A percentile compares a stretch with the other conserved stretches of the same genome.
Evolutionary conservation across 225 moss, liverwort and hornwort species (phyloP).

Genomic region (Lunularia cruciata): DNA sequence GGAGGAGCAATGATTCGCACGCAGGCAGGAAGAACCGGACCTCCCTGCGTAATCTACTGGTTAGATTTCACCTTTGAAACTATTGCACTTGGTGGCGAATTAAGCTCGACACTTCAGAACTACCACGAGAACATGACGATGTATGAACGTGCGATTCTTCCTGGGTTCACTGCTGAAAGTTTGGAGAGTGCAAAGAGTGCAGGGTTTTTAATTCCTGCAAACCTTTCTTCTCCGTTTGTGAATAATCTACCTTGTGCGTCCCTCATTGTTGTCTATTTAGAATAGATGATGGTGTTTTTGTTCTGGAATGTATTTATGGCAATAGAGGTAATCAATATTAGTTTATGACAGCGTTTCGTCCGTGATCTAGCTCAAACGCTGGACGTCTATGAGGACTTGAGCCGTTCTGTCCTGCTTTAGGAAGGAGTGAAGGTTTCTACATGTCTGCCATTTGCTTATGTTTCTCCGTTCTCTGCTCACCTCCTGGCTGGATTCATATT

Average conservation of each 20-base stretch:
- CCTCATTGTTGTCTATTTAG: neutral
- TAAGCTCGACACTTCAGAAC: neutral
- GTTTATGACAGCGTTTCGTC: too few species aligned
- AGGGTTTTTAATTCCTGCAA: constrained; percentile 11
- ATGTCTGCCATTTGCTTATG: too few species aligned
- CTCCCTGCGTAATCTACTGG: neutral
- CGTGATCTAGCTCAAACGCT: too few species aligned
- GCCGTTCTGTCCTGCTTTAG: too few species aligned
- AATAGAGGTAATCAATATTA: too few species aligned
- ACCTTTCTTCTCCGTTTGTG: constrained; percentile 5
- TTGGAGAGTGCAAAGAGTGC: constrained; percentile 10
- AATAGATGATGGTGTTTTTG: too few species aligned
- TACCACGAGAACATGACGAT: constrained; percentile 3
- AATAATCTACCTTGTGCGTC: constrained; percentile 4
- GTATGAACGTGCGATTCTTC: constrained; percentile 9
- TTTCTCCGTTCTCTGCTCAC: too few species aligned
- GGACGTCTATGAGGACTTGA: too few species aligned
- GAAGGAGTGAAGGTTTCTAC: too few species aligned
- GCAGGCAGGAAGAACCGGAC: neutral
- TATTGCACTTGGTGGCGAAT: neutral
- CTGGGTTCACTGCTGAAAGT: neutral
- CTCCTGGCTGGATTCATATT: too few species aligned
- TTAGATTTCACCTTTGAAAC: constrained; percentile 4
- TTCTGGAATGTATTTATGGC: too few species aligned
- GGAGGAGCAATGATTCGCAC: constrained; percentile 45